Base-by-base conservation (phyloP, 1,284 basidiomycete genomes). In the Ceratobasidium sp. region DNA sequence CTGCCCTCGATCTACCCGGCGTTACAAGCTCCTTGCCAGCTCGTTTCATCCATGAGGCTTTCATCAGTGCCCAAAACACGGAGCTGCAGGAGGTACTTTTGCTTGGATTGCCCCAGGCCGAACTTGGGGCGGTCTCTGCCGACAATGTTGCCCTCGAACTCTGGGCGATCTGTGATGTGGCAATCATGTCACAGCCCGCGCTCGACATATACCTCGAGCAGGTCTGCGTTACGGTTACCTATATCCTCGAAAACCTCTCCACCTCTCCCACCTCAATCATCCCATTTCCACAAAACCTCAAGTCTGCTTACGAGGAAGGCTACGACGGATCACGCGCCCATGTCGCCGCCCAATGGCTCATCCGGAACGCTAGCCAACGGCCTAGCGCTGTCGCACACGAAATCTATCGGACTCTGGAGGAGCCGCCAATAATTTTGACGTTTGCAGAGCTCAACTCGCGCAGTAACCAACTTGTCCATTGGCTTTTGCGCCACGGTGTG, bases 391-490 rank as follows among this genome's bases (percentile, higher is more conserved):
- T 69, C 23, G 65, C 65, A 30, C 65, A 69, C 52, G 65, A 69
- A 57, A 69, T 69, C 2, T 69, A 69, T 32, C 26, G 23, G 14
- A 69, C 65, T 18, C 21, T 69, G 53, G 65, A 69, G 16, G 52
- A 69, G 16, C 23, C 52, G 4, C 65, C 65, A 21, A 43, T 39
- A 21, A 26, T 69, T 55, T 39, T 69, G 23, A 82, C 84, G 1
- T 86, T 84, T 74, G 64, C 64, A n/a, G 80, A 83, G 52, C 78
- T 86, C 18, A 78, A 85, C 65, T 74, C 65, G 10, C 77, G 76
- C 55, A 80, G 83, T 18, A 84, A 85, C 74, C 79, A 81, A 74
- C 75, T 85, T 1, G 84, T 83, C 10, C 82, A 79, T 6, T 86
- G 85, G 81, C 77, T 87, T 32, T 73, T 81, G 26, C 74, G 75